Evolutionary conservation across 1,284 basidiomycete genomes (phyloP).

Genomic region (Leccinum pachyderme): DNA sequence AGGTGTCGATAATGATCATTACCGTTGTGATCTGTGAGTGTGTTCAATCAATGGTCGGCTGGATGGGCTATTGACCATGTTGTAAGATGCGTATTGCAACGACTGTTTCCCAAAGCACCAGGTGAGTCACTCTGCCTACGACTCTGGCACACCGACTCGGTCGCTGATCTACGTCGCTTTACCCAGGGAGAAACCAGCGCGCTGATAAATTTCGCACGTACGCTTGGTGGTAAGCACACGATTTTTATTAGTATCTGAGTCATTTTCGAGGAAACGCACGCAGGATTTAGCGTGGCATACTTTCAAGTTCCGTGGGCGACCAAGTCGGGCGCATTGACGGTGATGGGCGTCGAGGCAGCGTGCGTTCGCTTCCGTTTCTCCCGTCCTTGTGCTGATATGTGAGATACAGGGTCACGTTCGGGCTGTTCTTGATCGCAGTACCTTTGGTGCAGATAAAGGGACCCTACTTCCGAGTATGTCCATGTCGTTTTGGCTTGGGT

Average conservation of each 20-base stretch:
- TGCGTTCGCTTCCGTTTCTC: constrained; percentile 21
- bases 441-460: constrained; percentile 47
- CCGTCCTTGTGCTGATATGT: neutral
- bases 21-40: constrained; percentile 60
- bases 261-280: neutral
- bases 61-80: neutral
- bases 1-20: constrained; percentile 60
- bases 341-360: constrained; percentile 52
- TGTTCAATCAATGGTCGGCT: neutral
- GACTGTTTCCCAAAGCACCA: constrained; percentile 43
- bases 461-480: constrained; percentile 40
- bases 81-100: constrained; percentile 49
- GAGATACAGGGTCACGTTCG: constrained; percentile 39
- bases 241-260: neutral
- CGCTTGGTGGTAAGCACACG: constrained; percentile 39
- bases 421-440: constrained; percentile 47
- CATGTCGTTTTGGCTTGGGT: neutral
- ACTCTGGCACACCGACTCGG: neutral
- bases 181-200: constrained; percentile 50
- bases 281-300: constrained; percentile 51
- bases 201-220: constrained; percentile 50
- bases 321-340: constrained; percentile 45
- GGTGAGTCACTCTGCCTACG: constrained; percentile 11
- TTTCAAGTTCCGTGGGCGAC: constrained; percentile 59
- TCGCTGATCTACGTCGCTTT: neutral